phyloP scores from a whole-genome alignment of 2,329 filamentous ascomycete species.

The Pseudocercospora eumusae region DNA sequence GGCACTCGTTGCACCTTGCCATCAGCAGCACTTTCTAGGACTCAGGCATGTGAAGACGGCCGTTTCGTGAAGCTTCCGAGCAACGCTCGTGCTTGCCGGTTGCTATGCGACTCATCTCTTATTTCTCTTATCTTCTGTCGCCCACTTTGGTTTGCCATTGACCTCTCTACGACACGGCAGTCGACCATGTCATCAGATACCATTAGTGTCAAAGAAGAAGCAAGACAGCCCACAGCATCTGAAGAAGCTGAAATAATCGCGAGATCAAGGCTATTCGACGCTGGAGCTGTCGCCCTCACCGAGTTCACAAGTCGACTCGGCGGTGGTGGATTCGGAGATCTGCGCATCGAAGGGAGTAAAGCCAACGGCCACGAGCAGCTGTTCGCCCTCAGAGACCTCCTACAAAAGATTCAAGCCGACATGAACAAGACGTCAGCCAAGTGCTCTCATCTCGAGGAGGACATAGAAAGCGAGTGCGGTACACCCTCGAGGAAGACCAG shows the following conservation, averaged over 20 bases:
- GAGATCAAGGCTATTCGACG: background rate
- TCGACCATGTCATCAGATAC: background rate
- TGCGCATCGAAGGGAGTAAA: background rate
- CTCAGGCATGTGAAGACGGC: background rate
- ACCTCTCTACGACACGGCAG: background rate
- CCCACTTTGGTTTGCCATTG: background rate
- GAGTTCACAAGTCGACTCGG: background rate
- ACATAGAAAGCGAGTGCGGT: background rate
- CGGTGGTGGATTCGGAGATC: slow-evolving; percentile 8
- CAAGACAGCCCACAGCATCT: background rate
- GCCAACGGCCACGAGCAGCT: background rate
- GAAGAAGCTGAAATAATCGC: background rate
- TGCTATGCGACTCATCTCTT: background rate
- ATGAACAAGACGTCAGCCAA: background rate
- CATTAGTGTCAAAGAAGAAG: background rate
- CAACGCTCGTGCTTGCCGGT: background rate
- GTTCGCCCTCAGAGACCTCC: background rate
- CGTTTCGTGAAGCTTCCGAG: background rate
- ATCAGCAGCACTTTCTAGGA: background rate
- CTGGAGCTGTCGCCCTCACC: background rate
- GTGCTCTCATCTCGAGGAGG: background rate
- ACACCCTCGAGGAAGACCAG: background rate
- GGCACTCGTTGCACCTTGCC: no score
- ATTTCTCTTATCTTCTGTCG: background rate
- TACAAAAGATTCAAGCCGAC: background rate